Percentiles rank a stretch among this genome's conserved stretches.
These are phyloP conservation scores for Erythrophleum fordii DNA, from an alignment of 306 rosid genomes.

Conservation along the genomic window DNA sequence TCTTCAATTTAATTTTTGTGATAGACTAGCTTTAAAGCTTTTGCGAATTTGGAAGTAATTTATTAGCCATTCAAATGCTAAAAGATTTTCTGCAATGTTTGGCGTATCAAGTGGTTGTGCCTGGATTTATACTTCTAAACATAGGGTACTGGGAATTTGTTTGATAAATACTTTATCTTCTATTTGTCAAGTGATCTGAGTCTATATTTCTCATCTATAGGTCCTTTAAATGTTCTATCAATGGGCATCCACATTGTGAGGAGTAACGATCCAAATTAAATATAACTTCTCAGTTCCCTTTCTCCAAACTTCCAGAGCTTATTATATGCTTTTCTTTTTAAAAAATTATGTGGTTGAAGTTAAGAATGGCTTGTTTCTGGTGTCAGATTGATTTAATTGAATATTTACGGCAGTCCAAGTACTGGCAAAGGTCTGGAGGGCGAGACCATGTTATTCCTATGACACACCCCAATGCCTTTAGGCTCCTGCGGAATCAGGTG, in stretches of 20 bases:
- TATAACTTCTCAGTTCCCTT: not conserved
- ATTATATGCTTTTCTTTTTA: not conserved
- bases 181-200: not conserved
- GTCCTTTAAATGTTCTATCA: constrained; percentile 6
- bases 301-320: no score
- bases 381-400: constrained; percentile 80
- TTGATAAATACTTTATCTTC: not conserved
- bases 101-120: not conserved
- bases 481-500: constrained; percentile 78
- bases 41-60: constrained; percentile 10
- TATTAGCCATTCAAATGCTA: not conserved
- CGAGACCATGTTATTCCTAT: constrained; percentile 90
- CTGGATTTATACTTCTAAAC: not conserved
- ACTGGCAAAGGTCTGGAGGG: constrained; percentile 85
- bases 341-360: constrained; percentile 36
- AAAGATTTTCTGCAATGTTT: not conserved
- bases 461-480: constrained; percentile 99
- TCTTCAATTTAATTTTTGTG: not conserved
- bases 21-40: not conserved
- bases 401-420: constrained; percentile 63
- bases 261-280: not conserved
- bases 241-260: not conserved
- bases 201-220: not conserved
- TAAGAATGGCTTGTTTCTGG: constrained; percentile 34
- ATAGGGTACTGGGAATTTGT: not conserved